These are phyloP conservation scores for Chimonanthus salicifolius DNA, from an alignment of 164 flowering plant species.

Conservation along the genomic window DNA sequence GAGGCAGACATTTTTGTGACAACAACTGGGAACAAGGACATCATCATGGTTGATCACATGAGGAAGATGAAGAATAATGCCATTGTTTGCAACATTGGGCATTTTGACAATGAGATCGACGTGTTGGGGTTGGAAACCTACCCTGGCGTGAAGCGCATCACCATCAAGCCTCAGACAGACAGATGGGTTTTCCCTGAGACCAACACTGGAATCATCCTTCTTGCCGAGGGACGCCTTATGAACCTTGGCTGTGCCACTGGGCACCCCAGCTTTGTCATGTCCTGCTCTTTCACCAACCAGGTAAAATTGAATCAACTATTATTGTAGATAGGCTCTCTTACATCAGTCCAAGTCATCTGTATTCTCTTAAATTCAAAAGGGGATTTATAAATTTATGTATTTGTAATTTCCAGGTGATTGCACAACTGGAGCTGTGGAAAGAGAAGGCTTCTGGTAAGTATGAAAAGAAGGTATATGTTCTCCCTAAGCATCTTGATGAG, in stretches of 20 bases:
- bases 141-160: conserved; percentile 24
- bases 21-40: conserved; percentile 33
- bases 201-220: conserved; percentile 17
- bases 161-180: conserved; percentile 26
- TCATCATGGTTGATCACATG: conserved; percentile 30
- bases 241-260: conserved; percentile 28
- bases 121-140: conserved; percentile 14
- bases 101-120: conserved; percentile 29
- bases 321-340: no score
- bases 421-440: conserved; percentile 26
- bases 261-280: conserved; percentile 29
- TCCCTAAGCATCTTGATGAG: conserved; percentile 26
- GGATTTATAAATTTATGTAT: not conserved
- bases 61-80: conserved; percentile 41
- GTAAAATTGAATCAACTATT: not conserved
- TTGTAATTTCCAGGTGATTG: conserved; percentile 16
- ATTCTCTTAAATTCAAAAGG: not conserved
- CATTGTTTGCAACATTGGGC: conserved; percentile 39
- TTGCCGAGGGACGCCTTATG: conserved; percentile 26
- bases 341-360: no score
- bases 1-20: conserved; percentile 27
- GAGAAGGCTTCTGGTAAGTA: conserved; percentile 20
- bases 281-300: conserved; percentile 30
- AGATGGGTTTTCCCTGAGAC: conserved; percentile 25
- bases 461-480: conserved; percentile 25